Conservation (phyloP, 257 asterid species). For the Primulina huaijiensis region DNA sequence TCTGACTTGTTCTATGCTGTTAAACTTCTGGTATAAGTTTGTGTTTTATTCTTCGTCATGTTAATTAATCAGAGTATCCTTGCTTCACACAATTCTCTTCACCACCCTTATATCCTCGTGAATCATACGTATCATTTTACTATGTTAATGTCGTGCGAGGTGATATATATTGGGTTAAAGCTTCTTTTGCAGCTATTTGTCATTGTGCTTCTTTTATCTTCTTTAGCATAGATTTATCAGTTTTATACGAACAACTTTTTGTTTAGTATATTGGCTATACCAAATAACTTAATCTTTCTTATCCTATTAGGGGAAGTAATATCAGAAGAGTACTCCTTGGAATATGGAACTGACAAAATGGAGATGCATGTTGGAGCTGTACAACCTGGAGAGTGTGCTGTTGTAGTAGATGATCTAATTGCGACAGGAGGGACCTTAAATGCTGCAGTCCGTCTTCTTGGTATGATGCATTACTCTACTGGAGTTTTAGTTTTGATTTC, state of each 20-base stretch:
- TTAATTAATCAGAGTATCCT: neutral
- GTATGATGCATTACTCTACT: slow-evolving; percentile 34
- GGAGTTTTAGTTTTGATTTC: neutral
- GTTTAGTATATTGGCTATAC: neutral
- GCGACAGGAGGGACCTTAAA: slow-evolving; percentile 92
- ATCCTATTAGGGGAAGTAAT: slow-evolving; percentile 72
- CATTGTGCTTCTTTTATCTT: neutral
- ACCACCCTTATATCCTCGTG: slow-evolving; percentile 8
- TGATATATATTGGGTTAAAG: neutral
- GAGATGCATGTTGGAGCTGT: slow-evolving; percentile 99
- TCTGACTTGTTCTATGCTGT: neutral
- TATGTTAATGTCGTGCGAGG: neutral
- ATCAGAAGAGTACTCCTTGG: slow-evolving; percentile 92
- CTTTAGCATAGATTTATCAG: neutral
- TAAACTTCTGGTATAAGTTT: neutral
- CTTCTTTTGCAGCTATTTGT: slow-evolving; percentile 1
- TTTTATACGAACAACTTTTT: slow-evolving; percentile 13
- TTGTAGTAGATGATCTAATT: slow-evolving; percentile 86
- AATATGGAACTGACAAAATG: slow-evolving; percentile 81
- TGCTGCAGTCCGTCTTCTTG: slow-evolving; percentile 89
- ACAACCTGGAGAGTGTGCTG: slow-evolving; percentile 76
- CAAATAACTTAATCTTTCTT: slow-evolving; percentile 8
- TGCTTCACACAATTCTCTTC: neutral
- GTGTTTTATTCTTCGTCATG: neutral
- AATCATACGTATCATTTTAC: neutral